Evolutionary conservation across 371 early-diverging fungal genomes (phyloP), one percentile per base, ranked within the genome.

Genomic region (Mucor irregularis): DNA sequence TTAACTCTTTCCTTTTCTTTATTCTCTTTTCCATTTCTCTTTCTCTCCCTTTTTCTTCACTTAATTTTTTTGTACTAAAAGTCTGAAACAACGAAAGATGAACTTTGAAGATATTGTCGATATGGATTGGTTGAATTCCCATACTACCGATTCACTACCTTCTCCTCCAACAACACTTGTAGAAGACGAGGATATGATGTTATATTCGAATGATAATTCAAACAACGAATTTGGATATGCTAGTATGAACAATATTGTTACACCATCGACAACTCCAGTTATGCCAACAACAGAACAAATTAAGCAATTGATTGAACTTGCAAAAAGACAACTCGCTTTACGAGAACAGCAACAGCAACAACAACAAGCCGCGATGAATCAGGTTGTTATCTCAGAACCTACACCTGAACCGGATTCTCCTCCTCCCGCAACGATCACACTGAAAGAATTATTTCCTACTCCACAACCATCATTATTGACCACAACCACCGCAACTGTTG

Each of bases 51-150:
- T 38, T 55, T 24, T 47, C 35, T 35, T 31, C 35, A 30, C 49
- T 33, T 34, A 24, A 17, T 38, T 26, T 37, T 13, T n/a, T 21
- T 38, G 11, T n/a, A n/a, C n/a, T n/a, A n/a, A n/a, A n/a, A n/a
- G n/a, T n/a, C n/a, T n/a, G n/a, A n/a, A n/a, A 37, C 16, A 25
- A 35, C 24, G 6, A 25, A 50, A 43, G 13, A 70, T 70, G 71
- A 55, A 70, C 9, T 66, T 70, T 61, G 67, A 66, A 53, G 71
- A 70, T 47, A 62, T 69, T 39, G 70, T 69, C 47, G 69, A 69
- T 25, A 69, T 70, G 71, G 71, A 70, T 11, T 70, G 71, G 71
- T 35, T 70, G 34, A 56, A 66, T 38, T 63, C 66, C 10, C 66
- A 70, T 30, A 59, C 62, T 16, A 51, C 45, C 38, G 65, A 65